Evolutionary conservation across 2,329 filamentous ascomycete genomes (phyloP).

Genomic region (Pseudocercospora ulei): DNA sequence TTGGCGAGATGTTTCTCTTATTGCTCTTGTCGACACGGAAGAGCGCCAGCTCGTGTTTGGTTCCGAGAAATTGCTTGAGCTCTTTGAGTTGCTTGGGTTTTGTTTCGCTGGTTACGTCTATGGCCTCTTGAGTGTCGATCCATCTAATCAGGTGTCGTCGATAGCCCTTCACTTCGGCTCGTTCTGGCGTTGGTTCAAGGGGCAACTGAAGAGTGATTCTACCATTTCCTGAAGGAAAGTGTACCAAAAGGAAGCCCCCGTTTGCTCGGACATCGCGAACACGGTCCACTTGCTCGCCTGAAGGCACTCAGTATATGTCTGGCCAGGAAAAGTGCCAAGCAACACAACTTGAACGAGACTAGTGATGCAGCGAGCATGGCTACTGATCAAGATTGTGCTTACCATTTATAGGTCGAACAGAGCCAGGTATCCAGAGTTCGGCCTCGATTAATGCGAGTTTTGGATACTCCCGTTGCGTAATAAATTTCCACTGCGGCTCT

Average conservation of each 20-base stretch:
- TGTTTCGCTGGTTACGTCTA: slow-evolving; percentile 41
- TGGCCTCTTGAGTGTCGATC: slow-evolving; percentile 46
- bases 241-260: slow-evolving; percentile 55
- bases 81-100: slow-evolving; percentile 51
- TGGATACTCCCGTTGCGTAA: slow-evolving; percentile 61
- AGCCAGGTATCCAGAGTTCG: slow-evolving; percentile 60
- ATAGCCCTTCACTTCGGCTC: slow-evolving; percentile 53
- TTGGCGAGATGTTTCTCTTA: slow-evolving; percentile 51
- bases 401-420: not conserved
- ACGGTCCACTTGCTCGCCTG: not conserved
- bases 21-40: slow-evolving; percentile 54
- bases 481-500: slow-evolving; percentile 54
- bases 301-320: not conserved
- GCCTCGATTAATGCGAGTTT: slow-evolving; percentile 59
- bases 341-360: no score
- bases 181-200: slow-evolving; percentile 49
- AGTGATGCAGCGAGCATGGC: slow-evolving; percentile 5
- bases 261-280: slow-evolving; percentile 44
- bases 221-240: slow-evolving; percentile 52
- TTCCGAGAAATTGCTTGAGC: slow-evolving; percentile 56
- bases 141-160: slow-evolving; percentile 55
- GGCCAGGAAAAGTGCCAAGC: no score
- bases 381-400: not conserved
- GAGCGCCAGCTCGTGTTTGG: slow-evolving; percentile 55
- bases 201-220: slow-evolving; percentile 55